Conservation (phyloP, 2,329 filamentous ascomycete species). For the Fusarium foetens region DNA sequence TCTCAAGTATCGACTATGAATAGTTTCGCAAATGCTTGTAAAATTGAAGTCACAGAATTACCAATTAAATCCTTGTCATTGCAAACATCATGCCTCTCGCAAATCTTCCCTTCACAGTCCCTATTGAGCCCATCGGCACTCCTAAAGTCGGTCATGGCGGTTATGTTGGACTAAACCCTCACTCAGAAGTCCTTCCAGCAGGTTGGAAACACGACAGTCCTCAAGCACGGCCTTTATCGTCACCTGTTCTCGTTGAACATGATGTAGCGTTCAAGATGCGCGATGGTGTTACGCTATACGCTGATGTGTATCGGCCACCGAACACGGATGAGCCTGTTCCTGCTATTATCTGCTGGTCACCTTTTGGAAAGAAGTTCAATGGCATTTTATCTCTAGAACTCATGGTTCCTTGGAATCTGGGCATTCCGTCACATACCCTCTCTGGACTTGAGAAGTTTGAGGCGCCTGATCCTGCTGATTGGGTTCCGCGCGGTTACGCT, state of each 20-base stretch:
- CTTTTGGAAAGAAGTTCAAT: constrained; percentile 21
- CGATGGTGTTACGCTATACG: background rate
- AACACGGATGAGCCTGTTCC: constrained; percentile 3
- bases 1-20: background rate
- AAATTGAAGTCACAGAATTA: fast-evolving
- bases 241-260: constrained; percentile 4
- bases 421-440: background rate
- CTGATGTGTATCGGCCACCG: constrained; percentile 5
- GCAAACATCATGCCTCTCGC: constrained; percentile 1
- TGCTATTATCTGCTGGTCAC: constrained; percentile 10
- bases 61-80: background rate
- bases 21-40: background rate
- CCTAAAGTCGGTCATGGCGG: constrained; percentile 10
- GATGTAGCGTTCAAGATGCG: constrained; percentile 14
- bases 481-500: constrained; percentile 15
- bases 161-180: background rate
- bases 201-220: constrained; percentile 12
- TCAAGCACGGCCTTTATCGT: background rate
- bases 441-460: constrained; percentile 18
- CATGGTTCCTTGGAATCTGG: constrained; percentile 9
- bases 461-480: constrained; percentile 9
- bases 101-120: constrained; percentile 3
- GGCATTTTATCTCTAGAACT: background rate
- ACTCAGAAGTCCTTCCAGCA: background rate
- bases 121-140: background rate